Evolutionary conservation across 1,139 yeast species (phyloP).

Genomic region (Suhomyces anneliseae): DNA sequence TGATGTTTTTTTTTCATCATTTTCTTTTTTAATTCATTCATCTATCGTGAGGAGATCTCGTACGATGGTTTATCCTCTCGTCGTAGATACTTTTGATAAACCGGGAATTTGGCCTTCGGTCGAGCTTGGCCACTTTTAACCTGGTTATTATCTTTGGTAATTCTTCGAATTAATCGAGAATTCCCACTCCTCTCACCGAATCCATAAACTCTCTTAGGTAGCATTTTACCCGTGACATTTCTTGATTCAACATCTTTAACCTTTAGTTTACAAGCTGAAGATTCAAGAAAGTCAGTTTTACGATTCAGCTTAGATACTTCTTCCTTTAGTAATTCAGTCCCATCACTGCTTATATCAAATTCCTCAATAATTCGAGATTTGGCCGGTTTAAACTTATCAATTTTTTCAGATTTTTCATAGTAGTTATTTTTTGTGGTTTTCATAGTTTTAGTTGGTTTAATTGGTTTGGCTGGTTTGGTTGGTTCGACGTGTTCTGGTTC

Average conservation of each 20-base stretch:
- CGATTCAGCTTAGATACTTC: conserved; percentile 1
- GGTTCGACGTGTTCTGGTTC: too few species aligned
- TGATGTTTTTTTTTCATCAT: background rate
- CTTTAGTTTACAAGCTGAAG: conserved; percentile 15
- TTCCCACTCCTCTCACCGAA: conserved; percentile 5
- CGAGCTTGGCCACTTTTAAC: conserved; percentile 2
- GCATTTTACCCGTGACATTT: background rate
- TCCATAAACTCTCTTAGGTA: conserved; percentile 4
- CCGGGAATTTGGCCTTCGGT: conserved; percentile 2
- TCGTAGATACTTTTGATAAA: conserved; percentile 10
- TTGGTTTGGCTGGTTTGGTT: too few species aligned
- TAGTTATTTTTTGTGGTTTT: background rate
- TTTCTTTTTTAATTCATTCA: too few species aligned
- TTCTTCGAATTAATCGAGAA: conserved; percentile 7
- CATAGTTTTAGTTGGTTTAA: background rate
- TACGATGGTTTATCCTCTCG: conserved; percentile 19
- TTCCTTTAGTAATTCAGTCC: conserved; percentile 20
- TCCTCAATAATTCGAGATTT: conserved; percentile 13
- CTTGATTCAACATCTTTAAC: conserved; percentile 12
- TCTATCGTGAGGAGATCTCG: conserved; percentile 2
- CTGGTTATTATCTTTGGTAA: conserved; percentile 3
- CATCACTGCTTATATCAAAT: conserved; percentile 24
- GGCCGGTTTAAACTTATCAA: background rate
- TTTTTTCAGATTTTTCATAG: too few species aligned
- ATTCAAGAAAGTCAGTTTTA: conserved; percentile 2